Base-by-base conservation (phyloP, 371 early-diverging fungal genomes). In the Mucor indicus region DNA sequence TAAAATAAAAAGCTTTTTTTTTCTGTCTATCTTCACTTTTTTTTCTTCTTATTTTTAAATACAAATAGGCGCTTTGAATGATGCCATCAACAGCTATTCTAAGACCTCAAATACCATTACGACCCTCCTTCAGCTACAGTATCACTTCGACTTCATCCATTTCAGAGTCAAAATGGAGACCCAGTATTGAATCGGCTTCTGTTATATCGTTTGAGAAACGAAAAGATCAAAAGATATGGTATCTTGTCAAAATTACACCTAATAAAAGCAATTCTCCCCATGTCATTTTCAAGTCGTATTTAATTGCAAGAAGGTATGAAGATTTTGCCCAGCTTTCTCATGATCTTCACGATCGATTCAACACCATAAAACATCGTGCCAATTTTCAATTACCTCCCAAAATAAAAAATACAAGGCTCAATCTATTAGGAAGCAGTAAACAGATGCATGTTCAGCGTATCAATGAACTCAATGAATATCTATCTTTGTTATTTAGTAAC, bases 291-390 rank as follows among this genome's bases (percentile, higher is more conserved):
- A 41, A 37, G 24, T 17, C 40, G 11, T 60, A 54, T 27, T 6
- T 31, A 16, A 53, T 62, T n/a, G 44, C 32, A 5, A 51, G 53
- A 39, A 43, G 40, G 23, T 62, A 56, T 41, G 62, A 56, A 37
- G 62, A 62, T 13, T 62, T 62, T 24, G 16, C 19, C 22, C 62
- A 53, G 15, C 46, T 62, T 11, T 62, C 62, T 15, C 62, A 62
- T 16, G 48, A 49, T 7, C 2, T 62, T 8, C 43, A 62, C n/a
- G 53, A 56, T 11, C 36, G 48, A 31, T 58, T 58, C 41, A 27
- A 27, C 23, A 41, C 31, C 10, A 48, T 23, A 5, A 33, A 47
- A 16, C 15, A 19, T 4, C 49, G 48, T 33, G 35, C 39, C 9
- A 36, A 37, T 24, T 23, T 42, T 27, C 37, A 30, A 11, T 47